phyloP scores from a whole-genome alignment of 495 filamentous ascomycete genomes.

The Tuber melanosporum region DNA sequence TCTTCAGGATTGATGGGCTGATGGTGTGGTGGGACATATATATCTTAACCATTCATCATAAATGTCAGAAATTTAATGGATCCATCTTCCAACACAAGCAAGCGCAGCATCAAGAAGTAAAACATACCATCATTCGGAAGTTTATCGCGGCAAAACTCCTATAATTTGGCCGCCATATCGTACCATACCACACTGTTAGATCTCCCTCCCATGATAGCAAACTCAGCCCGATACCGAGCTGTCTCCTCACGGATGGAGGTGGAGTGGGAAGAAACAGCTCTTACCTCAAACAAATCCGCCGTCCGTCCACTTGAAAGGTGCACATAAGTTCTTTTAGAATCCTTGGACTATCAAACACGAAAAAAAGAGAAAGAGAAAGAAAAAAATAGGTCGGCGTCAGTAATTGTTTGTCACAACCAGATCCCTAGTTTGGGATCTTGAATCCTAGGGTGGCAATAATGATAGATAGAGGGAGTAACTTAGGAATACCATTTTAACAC shows the following conservation, averaged over 20 bases:
- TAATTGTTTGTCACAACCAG: background rate
- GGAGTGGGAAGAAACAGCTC: background rate
- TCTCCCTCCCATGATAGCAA: background rate
- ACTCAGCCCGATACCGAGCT: background rate
- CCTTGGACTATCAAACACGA: conserved; percentile 55
- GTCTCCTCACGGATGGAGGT: background rate
- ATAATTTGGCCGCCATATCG: background rate
- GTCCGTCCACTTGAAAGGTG: conserved; percentile 74
- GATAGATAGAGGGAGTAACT: background rate
- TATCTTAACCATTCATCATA: conserved; percentile 50
- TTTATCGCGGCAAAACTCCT: conserved; percentile 64
- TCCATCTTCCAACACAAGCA: background rate
- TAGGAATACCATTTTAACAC: background rate
- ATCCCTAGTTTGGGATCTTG: background rate
- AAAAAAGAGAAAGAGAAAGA: background rate
- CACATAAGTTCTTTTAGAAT: conserved; percentile 76
- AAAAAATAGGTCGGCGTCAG: background rate
- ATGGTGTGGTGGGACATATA: conserved; percentile 82
- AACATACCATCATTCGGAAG: conserved; percentile 51
- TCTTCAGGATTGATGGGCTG: conserved; percentile 95
- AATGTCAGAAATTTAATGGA: conserved; percentile 10
- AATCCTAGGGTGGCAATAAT: background rate
- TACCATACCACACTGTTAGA: background rate
- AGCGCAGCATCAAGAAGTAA: background rate
- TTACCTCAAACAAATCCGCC: conserved; percentile 77